Evolutionary conservation across 176 grass and related monocot species (phyloP), one percentile per base, ranked within the genome.

Genomic region (Bonia amplexicaulis): DNA sequence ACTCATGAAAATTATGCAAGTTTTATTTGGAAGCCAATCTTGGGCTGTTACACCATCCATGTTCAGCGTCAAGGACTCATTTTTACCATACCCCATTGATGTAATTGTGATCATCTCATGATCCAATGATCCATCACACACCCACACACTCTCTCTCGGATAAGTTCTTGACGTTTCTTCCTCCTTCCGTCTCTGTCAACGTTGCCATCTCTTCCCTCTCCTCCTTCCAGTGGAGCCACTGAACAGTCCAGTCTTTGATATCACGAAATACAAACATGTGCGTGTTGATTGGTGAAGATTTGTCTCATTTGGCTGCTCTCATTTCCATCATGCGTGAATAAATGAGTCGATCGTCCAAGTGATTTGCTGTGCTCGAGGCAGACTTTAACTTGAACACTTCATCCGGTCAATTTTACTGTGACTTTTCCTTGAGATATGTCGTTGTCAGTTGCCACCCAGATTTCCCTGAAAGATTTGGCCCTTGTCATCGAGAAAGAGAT

Each of bases 381-480:
- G 15, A 52, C 49, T 17, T 17, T 17, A 17, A 17, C 6, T 17
- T 17, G 49, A 17, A 17, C 49, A 7, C 15, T 53, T 19, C 51
- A 53, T 9, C 53, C 19, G 0, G 53, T 20, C 7, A 55, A 22
- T 22, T 55, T 55, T 76, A n/a, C 13, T 15, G 20, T 23, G 48
- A 57, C 16, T 35, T 69, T 26, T 48, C 12, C 4, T 69, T 40
- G 22, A 60, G 63, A 31, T 16, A 33, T 48, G 33, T 77, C 61
- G 4, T 9, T 71, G 79, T 88, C 80, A 77, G 27, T 17, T 8
- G 23, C 66, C 74, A 39, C 13, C 55, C 47, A 9, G 66, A 88
- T 73, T 82, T 89, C 12, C 45, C 69, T 35, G 71, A 49, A 45
- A 33, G 63, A 82, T 82, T 85, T 86, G 20, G 46, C 66, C 29